Evolutionary conservation across 345 rosid genomes (phyloP), one percentile per base, ranked within the genome.

Genomic region (Bretschneidera sinensis): DNA sequence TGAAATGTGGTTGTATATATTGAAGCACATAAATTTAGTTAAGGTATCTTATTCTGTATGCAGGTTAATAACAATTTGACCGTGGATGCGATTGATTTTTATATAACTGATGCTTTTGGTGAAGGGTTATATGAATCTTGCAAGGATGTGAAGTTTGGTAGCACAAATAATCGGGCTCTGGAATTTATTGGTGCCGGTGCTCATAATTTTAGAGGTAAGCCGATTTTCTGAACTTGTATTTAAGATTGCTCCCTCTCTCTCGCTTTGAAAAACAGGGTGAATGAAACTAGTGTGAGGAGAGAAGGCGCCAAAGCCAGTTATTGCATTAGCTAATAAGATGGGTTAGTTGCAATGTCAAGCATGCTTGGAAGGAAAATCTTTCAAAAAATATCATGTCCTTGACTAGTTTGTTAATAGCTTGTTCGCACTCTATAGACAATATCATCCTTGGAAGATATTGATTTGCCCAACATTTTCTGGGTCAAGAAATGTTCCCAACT

Each of bases 101-200:
- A 64, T 69, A 64, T 85, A 67, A 80, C 87, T 45, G 94, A 92
- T 75, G 75, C 79, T 70, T 92, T 89, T 68, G 95, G 97, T 72
- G 80, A 81, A 56, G 95, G 87, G 52, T 52, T 90, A 62, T 94
- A 81, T 62, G 83, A 90, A 50, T 90, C 99, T 59, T 94, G 99
- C 81, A 86, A 86, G 76, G 88, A 87, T 72, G 99, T 90, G 61
- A 90, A 94, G 76, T 94, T 87, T 64, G 99, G 99, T 65, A 87
- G 95, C 66, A 84, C 92, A 72, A 94, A 94, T 62, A 81, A 82
- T 59, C 81, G 86, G 22, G 97, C 97, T 64, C 15, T 94, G 33
- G 85, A 83, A 35, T 85, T 90, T 67, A 71, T 94, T 16, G 97
- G 99, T 52, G 88, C 86, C 6, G 96, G 97, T 64, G 99, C 97